Conservation (phyloP, 768 basidiomycete genomes). For the Tephrocybe sp. region DNA sequence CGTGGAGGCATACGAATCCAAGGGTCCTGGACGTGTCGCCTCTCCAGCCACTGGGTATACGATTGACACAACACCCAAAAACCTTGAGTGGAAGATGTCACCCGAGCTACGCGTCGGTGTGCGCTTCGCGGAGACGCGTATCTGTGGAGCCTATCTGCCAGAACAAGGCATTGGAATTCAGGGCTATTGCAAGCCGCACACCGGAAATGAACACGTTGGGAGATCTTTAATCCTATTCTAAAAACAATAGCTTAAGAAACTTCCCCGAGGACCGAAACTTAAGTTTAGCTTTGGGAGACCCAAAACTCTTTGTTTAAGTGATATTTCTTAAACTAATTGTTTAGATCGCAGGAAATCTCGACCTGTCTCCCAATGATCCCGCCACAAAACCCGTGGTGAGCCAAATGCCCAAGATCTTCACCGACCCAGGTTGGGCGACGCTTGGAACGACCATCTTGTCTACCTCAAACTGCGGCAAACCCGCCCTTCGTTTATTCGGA, state of each 20-base stretch:
- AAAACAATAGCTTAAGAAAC: too few relatives aligned
- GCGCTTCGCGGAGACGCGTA: conserved; percentile 89
- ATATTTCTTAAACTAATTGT: too few relatives aligned
- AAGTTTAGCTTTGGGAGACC: too few relatives aligned
- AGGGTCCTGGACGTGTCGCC: conserved; percentile 16
- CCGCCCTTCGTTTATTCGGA: conserved; percentile 87
- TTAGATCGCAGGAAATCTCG: conserved; percentile 44
- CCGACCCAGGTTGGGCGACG: conserved; percentile 80
- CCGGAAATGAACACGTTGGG: too few relatives aligned
- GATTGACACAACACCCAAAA: conserved; percentile 88
- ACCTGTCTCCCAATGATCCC: conserved; percentile 43
- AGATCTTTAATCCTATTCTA: too few relatives aligned
- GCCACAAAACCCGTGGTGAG: too few relatives aligned
- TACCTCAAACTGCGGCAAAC: conserved; percentile 98
- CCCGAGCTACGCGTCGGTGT: conserved; percentile 84
- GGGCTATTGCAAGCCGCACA: conserved; percentile 78
- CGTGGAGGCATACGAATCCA: conserved; percentile 69
- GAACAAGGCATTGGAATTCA: conserved; percentile 91
- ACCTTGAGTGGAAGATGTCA: conserved; percentile 92
- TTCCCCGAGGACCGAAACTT: too few relatives aligned
- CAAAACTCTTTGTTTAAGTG: conserved; percentile 27
- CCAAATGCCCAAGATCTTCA: conserved; percentile 79
- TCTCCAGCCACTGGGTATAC: conserved; percentile 32
- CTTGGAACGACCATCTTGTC: conserved; percentile 88
- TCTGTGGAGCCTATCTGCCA: conserved; percentile 97